A percentile compares a stretch with the other conserved stretches of the same genome.
phyloP scores from a whole-genome alignment of 345 rosid genomes.

The Firmiana major region DNA sequence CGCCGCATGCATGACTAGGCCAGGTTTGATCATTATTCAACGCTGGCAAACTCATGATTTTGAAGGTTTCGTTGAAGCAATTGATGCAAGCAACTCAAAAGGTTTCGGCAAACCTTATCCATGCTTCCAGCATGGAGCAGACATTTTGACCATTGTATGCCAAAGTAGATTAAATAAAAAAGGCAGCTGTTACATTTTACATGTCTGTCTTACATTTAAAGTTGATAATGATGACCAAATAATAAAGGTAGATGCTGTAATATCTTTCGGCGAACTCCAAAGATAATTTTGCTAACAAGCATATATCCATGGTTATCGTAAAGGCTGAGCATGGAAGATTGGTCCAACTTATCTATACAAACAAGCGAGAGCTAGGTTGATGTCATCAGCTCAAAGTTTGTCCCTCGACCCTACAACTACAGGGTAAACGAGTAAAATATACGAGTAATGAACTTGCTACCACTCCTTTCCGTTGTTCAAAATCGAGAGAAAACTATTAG shows the following conservation, averaged over 20 bases:
- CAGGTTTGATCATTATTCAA: background rate
- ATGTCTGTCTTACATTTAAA: background rate
- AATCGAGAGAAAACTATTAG: too few species aligned
- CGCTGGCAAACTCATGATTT: background rate
- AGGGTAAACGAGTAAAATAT: too few species aligned
- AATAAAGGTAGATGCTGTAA: background rate
- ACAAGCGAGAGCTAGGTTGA: background rate
- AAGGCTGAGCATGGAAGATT: background rate
- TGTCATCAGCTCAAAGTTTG: background rate
- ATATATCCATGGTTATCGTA: background rate
- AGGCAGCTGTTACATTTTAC: background rate
- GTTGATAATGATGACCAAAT: constrained; percentile 1
- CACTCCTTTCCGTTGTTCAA: too few species aligned
- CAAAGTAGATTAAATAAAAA: background rate
- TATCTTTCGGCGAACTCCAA: constrained; percentile 14
- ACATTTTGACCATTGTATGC: background rate
- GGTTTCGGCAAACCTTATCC: background rate
- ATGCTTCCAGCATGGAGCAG: background rate
- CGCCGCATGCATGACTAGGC: background rate
- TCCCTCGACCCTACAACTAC: background rate
- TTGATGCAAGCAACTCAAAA: background rate
- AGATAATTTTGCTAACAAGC: background rate
- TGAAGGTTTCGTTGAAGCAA: background rate
- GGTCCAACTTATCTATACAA: background rate
- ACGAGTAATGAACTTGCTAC: background rate